A percentile compares a stretch with the other conserved stretches of the same genome.
Evolutionary conservation across 768 basidiomycete species (phyloP).

Genomic region (Leucosporidium scottii): DNA sequence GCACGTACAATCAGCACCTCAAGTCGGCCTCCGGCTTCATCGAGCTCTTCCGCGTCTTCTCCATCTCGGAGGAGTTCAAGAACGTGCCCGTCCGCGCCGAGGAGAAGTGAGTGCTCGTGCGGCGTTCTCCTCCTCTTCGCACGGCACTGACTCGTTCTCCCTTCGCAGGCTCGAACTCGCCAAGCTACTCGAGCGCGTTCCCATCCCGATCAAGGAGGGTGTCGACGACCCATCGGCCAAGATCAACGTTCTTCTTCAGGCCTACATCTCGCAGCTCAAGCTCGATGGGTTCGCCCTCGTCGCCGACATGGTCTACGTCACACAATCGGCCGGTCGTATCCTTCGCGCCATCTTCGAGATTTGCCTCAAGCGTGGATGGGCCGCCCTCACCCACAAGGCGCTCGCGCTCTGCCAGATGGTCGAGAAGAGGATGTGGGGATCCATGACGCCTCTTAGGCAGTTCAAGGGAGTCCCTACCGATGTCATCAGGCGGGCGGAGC

Average conservation of each 20-base stretch:
- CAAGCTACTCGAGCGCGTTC: constrained; percentile 85
- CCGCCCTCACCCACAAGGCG: constrained; percentile 80
- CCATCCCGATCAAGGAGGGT: constrained; percentile 92
- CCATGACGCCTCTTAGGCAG: constrained; percentile 94
- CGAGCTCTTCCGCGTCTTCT: constrained; percentile 92
- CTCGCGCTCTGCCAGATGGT: constrained; percentile 75
- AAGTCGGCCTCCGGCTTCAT: constrained; percentile 62
- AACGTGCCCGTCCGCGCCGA: constrained; percentile 72
- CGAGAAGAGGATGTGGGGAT: constrained; percentile 70
- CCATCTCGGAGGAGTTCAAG: constrained; percentile 91
- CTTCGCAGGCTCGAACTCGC: constrained; percentile 76
- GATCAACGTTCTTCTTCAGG: constrained; percentile 90
- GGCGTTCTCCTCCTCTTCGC: constrained; percentile 1
- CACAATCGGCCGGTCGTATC: constrained; percentile 93
- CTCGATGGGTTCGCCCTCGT: constrained; percentile 64
- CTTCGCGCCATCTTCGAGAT: constrained; percentile 96
- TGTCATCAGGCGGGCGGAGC: constrained; percentile 66
- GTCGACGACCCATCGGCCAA: constrained; percentile 96
- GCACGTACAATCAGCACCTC: constrained; percentile 89
- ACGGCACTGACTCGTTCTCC: constrained; percentile 8
- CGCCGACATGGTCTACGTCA: constrained; percentile 67
- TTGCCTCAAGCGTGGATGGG: constrained; percentile 97
- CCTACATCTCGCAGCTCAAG: constrained; percentile 89
- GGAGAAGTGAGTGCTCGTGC: constrained; percentile 30
- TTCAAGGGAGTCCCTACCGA: constrained; percentile 76